These are phyloP conservation scores for Parietaria judaica DNA, from an alignment of 306 rosid species.

Conservation along the genomic window DNA sequence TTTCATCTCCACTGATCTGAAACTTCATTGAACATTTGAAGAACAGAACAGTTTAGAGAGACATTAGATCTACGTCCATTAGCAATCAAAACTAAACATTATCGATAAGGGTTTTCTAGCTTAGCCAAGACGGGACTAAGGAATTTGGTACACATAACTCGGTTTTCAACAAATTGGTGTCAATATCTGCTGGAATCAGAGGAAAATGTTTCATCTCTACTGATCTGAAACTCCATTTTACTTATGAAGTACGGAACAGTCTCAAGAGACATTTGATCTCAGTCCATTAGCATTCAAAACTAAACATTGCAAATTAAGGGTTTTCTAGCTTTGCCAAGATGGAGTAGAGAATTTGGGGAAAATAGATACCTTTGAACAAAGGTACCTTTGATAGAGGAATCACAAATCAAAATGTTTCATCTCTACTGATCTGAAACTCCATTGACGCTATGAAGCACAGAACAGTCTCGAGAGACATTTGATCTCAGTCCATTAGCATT, in stretches of 20 bases:
- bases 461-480: slow-evolving; percentile 42
- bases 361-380: no score
- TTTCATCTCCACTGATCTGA: slow-evolving; percentile 37
- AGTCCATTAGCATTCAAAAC: slow-evolving; percentile 39
- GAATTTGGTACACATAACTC: no score
- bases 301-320: slow-evolving; percentile 10
- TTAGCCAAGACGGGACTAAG: slow-evolving; percentile 69
- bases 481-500: slow-evolving; percentile 33
- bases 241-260: slow-evolving; percentile 36
- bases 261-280: slow-evolving; percentile 23
- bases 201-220: slow-evolving; percentile 34
- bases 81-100: slow-evolving; percentile 64
- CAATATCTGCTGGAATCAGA: neutral
- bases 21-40: slow-evolving; percentile 23
- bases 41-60: slow-evolving; percentile 33
- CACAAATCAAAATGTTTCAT: slow-evolving; percentile 24
- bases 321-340: slow-evolving; percentile 31
- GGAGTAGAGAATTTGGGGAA: neutral
- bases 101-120: slow-evolving; percentile 33
- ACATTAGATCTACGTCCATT: slow-evolving; percentile 36
- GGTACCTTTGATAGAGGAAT: no score
- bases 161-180: no score
- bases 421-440: slow-evolving; percentile 40
- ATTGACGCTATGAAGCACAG: slow-evolving; percentile 24
- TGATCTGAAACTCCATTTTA: slow-evolving; percentile 31